Evolutionary conservation across 2,329 filamentous ascomycete species (phyloP), one percentile per base, ranked within the genome.

Genomic region (Colletotrichum coccodes): DNA sequence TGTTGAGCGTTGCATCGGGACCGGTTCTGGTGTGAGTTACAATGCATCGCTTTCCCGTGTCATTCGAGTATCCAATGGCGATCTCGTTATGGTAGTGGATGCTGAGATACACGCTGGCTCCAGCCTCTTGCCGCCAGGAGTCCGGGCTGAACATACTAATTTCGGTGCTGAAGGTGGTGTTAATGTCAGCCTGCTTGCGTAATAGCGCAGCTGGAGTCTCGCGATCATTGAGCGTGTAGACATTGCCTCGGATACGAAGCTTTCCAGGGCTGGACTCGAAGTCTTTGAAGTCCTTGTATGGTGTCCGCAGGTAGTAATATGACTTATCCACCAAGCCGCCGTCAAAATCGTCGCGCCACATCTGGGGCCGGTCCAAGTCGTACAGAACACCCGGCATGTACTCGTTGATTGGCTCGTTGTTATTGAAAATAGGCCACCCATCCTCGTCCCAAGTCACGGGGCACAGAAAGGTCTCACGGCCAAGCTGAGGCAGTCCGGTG

Each of bases 281-380:
- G 12, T 71, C 70, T 46, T 28, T 52, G 40, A 71, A 71, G 42
- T 67, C 59, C 40, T 70, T 70, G 59, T 71, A 71, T 3, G 70
- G 70, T 7, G 70, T 60, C 23, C 70, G 62, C 11, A 67, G 60
- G 34, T 70, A 64, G 38, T 71, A 71, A 46, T 71, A 70, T 9
- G 60, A 56, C n/a, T 67, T 60, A 49, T 71, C 70, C 1, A 30
- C 62, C 2, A 70, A 62, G 4, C 54, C 54, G 14, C 70, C 70
- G 3, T 70, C 70, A 11, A 71, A 71, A 21, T 71, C 70, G n/a
- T 71, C 70, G 8, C 67, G 70, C 70, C 70, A 71, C 4, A 52
- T 12, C 7, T 21, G 12, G 4, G 62, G 70, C 7, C 67, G 21
- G 9, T 70, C 50, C 3, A 71, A 56, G 23, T 71, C 67, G 36